Evolutionary conservation across 208 protist species (phyloP).

Genomic region (Crithidia acanthocephali): DNA sequence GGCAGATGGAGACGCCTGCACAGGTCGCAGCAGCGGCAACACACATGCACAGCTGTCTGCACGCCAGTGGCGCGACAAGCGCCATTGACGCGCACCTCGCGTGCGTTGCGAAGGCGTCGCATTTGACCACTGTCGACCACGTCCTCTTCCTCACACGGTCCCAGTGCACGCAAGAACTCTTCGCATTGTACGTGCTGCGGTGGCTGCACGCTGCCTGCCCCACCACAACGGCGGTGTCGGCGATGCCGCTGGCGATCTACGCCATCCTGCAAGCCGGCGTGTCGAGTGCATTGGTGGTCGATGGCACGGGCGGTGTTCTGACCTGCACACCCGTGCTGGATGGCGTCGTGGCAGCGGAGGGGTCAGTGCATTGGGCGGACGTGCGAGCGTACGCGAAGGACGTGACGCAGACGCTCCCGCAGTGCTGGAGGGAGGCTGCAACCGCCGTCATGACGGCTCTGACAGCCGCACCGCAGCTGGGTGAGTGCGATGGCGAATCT

Average conservation of each 20-base stretch:
- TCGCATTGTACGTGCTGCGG: conserved; percentile 20
- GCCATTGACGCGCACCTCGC: conserved; percentile 5
- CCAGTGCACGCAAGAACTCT: not conserved
- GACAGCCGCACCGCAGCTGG: not conserved
- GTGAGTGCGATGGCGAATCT: not conserved
- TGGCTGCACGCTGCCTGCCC: conserved; percentile 11
- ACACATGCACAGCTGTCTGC: not conserved
- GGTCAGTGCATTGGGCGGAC: conserved; percentile 9
- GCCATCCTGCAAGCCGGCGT: not conserved
- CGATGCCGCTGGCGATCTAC: conserved; percentile 8
- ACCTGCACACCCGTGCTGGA: conserved; percentile 15
- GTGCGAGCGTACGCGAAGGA: not conserved
- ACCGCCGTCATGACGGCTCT: not conserved
- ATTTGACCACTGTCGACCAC: not conserved
- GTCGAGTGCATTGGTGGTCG: conserved; percentile 16
- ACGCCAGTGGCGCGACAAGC: not conserved
- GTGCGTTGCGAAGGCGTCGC: not conserved
- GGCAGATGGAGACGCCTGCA: not conserved
- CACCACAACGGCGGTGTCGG: not conserved
- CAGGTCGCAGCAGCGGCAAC: not conserved
- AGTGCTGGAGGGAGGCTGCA: conserved; percentile 1
- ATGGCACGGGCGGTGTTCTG: conserved; percentile 8
- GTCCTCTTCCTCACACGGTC: not conserved
- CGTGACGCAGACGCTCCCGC: not conserved
- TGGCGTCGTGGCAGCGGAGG: conserved; percentile 4